Base-by-base conservation (phyloP, 768 basidiomycete species). In the Macrolepiota dolichaula region DNA sequence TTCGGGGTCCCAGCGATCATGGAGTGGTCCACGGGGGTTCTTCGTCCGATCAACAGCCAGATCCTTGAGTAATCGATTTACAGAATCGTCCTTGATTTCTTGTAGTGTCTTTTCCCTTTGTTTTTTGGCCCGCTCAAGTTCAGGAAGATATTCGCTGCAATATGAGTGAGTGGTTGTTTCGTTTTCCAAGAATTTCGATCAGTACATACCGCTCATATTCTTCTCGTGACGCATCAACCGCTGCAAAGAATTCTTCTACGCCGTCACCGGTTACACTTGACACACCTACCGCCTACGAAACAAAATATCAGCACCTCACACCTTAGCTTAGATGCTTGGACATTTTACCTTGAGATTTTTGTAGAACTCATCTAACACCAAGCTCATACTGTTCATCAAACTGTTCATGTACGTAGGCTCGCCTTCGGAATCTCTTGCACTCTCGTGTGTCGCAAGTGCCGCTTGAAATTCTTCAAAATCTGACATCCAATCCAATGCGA, bases 401-500 rank as follows among this genome's bases (percentile, higher is more conserved):
- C 94, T 96, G 71, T 93, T 96, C 95, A 98, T 97, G 73, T 98
- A 98, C 42, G 91, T 95, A 51, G 93, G 92, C 69, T 96, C 97
- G 54, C 92, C 95, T 64, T 95, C 89, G 4, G 87, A 80, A 71
- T 92, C 88, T 56, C 82, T 80, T 25, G 83, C 82, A 11, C 85
- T 85, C 54, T 79, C 77, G 68, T 91, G 87, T 1, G 87, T 78
- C 2, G 89, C 85, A 57, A 99, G 76, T 1, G 96, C 96, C 2
- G 80, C 82, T 71, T 98, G 97, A 75, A 98, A 99, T 25, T 85
- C 85, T 72, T 99, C 96, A 68, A 98, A 99, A 71, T 99, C 97
- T 50, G 85, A 81, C 96, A 98, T 98, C 97, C 97, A 99, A 64
- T 96, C 94, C 29, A 97, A 64, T 10, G 97, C 97, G 73, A 97